A percentile compares a stretch with the other conserved stretches of the same genome.
phyloP scores from a whole-genome alignment of 2,329 filamentous ascomycete genomes.

The Ambrosiella cleistominuta region DNA sequence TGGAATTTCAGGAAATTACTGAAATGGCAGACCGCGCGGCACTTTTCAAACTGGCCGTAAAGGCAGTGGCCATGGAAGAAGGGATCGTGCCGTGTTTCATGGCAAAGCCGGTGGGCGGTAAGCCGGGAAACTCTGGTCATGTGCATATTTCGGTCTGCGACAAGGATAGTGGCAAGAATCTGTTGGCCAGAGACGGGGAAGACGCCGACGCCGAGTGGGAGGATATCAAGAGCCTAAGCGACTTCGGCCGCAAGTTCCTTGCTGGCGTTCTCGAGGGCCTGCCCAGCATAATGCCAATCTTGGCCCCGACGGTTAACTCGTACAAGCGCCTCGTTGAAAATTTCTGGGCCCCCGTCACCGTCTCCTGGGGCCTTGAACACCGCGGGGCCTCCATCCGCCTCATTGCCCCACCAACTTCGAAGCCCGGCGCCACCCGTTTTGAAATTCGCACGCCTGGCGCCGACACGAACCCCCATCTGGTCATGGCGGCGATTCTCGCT shows the following conservation, averaged over 20 bases:
- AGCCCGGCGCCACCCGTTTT: conserved; percentile 72
- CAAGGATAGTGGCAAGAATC: conserved; percentile 55
- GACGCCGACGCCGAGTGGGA: conserved; percentile 56
- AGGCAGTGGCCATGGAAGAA: conserved; percentile 69
- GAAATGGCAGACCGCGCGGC: conserved; percentile 84
- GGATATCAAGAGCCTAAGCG: conserved; percentile 66
- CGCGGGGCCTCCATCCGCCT: conserved; percentile 79
- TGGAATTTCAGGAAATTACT: conserved; percentile 75
- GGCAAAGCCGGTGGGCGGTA: conserved; percentile 82
- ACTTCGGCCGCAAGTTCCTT: conserved; percentile 81
- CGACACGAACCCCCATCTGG: conserved; percentile 76
- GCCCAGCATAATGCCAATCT: conserved; percentile 85
- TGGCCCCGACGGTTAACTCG: conserved; percentile 90
- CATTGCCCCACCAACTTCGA: conserved; percentile 74
- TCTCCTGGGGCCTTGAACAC: conserved; percentile 93
- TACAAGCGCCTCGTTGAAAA: conserved; percentile 98
- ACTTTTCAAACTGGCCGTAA: conserved; percentile 82
- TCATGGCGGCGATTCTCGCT: conserved; percentile 70
- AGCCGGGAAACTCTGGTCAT: conserved; percentile 90
- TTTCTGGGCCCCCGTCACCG: conserved; percentile 96
- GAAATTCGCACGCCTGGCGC: conserved; percentile 90
- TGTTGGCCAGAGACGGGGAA: conserved; percentile 55
- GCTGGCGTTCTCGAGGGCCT: conserved; percentile 78
- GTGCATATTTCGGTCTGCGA: conserved; percentile 86
- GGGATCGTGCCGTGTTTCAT: conserved; percentile 96